A percentile compares a stretch with the other conserved stretches of the same genome.
phyloP scores from a whole-genome alignment of 805 yeast genomes.

The Suhomyces faveliae region DNA sequence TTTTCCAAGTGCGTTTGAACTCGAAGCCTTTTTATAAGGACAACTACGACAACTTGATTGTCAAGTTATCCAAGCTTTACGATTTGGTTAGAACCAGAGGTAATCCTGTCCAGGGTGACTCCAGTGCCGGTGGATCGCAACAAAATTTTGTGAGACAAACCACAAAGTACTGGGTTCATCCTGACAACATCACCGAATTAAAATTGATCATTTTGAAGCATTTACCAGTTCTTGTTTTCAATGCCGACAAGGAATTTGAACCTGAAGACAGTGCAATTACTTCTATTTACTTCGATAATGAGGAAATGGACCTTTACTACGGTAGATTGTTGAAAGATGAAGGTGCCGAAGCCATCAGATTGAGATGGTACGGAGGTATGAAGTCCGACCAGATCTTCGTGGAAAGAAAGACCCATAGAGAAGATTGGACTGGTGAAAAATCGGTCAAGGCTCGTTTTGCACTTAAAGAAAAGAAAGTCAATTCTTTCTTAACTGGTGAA shows the following conservation, averaged over 20 bases:
- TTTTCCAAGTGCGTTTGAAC: constrained; percentile 88
- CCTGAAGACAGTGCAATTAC: constrained; percentile 94
- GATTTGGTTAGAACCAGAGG: constrained; percentile 96
- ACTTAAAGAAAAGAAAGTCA: constrained; percentile 86
- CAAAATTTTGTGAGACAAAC: constrained; percentile 98
- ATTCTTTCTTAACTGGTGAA: constrained; percentile 77
- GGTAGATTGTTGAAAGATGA: constrained; percentile 95
- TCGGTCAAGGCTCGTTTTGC: constrained; percentile 98
- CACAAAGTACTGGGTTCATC: constrained; percentile 99
- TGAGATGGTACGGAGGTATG: constrained; percentile 99
- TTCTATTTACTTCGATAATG: constrained; percentile 92
- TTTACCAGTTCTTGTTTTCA: constrained; percentile 94
- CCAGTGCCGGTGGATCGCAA: constrained; percentile 97
- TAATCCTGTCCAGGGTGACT: constrained; percentile 90
- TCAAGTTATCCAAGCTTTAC: constrained; percentile 82
- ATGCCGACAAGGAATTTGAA: constrained; percentile 93
- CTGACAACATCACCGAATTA: constrained; percentile 95
- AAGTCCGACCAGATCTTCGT: constrained; percentile 86
- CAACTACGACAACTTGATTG: constrained; percentile 85
- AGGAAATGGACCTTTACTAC: constrained; percentile 83
- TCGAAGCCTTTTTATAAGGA: constrained; percentile 95
- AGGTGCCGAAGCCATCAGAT: constrained; percentile 98
- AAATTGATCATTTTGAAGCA: constrained; percentile 91
- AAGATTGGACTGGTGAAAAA: constrained; percentile 99
- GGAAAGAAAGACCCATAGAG: constrained; percentile 97